A percentile compares a stretch with the other conserved stretches of the same genome.
These are phyloP conservation scores for Epicoccum sorghinum DNA, from an alignment of 2,329 filamentous ascomycete genomes.

Conservation along the genomic window DNA sequence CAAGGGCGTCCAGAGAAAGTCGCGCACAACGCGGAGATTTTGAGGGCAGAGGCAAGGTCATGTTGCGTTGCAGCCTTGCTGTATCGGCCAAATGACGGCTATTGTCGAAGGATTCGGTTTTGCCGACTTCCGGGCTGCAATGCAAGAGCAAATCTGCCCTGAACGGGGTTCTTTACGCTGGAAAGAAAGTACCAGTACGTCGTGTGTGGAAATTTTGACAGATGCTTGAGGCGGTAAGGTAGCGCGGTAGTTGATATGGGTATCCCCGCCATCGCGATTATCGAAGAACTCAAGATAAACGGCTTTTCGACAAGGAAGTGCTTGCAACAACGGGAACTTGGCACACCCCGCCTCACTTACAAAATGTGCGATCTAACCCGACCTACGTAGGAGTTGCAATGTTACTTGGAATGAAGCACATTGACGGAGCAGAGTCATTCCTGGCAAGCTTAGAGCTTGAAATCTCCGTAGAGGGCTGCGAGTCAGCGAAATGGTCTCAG, in stretches of 20 bases:
- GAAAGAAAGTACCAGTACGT: neutral
- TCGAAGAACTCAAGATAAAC: slow-evolving; percentile 8
- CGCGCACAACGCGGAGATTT: slow-evolving; percentile 14
- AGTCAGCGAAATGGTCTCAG: neutral
- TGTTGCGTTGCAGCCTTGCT: slow-evolving; percentile 4
- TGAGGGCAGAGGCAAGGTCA: slow-evolving; percentile 7
- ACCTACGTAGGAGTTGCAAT: neutral
- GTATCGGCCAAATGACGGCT: slow-evolving; percentile 4
- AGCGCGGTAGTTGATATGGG: slow-evolving; percentile 14
- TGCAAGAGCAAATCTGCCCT: neutral
- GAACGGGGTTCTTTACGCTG: neutral
- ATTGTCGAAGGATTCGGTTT: slow-evolving; percentile 4
- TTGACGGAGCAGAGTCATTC: neutral
- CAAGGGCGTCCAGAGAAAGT: neutral
- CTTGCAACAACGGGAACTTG: slow-evolving; percentile 5
- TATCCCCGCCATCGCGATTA: slow-evolving; percentile 6
- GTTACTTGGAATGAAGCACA: neutral
- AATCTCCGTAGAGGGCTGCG: neutral
- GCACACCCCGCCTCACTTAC: slow-evolving; percentile 2
- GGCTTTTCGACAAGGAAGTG: slow-evolving; percentile 1
- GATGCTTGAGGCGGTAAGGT: slow-evolving; percentile 12
- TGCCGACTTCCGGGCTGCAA: slow-evolving; percentile 7
- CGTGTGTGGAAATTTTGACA: neutral
- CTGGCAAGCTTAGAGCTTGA: neutral
- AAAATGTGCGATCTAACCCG: neutral